These are phyloP conservation scores for Clarireedia hainanense DNA, from an alignment of 2,329 filamentous ascomycete genomes.

Conservation along the genomic window DNA sequence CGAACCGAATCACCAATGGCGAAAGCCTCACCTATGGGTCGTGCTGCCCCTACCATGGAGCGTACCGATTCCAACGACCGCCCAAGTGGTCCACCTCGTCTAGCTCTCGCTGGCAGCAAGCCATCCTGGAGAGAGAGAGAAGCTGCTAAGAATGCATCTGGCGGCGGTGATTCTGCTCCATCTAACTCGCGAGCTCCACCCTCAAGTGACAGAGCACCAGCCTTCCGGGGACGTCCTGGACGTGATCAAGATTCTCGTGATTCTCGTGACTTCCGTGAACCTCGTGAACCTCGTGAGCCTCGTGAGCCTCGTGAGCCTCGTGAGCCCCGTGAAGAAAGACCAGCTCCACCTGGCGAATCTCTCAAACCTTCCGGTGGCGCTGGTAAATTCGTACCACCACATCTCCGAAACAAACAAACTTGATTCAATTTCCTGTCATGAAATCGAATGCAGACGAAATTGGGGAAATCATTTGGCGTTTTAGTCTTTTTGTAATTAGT, in stretches of 20 bases:
- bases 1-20: conserved; percentile 12
- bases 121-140: conserved; percentile 52
- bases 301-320: conserved; percentile 32
- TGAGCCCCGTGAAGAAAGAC: conserved; percentile 29
- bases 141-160: conserved; percentile 38
- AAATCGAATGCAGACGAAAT: too few relatives aligned
- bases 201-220: background rate
- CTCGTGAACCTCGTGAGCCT: conserved; percentile 18
- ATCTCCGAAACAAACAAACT: conserved; percentile 30
- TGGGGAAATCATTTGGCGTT: too few relatives aligned
- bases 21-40: background rate
- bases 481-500: too few relatives aligned
- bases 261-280: background rate
- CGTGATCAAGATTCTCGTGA: background rate
- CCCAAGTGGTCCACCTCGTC: conserved; percentile 42
- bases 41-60: conserved; percentile 21
- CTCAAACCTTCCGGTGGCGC: conserved; percentile 45
- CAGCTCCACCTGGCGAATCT: conserved; percentile 36
- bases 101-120: conserved; percentile 44
- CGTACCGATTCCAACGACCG: conserved; percentile 37
- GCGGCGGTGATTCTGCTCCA: conserved; percentile 14
- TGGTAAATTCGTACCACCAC: conserved; percentile 53
- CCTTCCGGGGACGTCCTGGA: background rate
- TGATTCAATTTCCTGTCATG: too few relatives aligned
- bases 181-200: conserved; percentile 17